Evolutionary conservation across 225 moss, liverwort and hornwort genomes (phyloP).

Genomic region (Sphagnum tenellum): DNA sequence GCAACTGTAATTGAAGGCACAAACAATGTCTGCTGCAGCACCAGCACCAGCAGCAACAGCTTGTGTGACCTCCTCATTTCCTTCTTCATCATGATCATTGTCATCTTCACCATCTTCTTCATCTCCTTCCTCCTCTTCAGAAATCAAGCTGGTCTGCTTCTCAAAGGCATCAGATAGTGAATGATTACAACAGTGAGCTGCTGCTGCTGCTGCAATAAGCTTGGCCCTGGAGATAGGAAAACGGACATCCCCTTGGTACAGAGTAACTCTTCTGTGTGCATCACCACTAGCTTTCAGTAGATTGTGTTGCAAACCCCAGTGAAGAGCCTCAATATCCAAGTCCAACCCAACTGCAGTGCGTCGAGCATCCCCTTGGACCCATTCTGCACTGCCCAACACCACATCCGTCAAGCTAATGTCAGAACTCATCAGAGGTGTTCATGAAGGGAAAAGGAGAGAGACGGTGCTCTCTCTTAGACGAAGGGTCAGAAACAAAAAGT

Average conservation of each 20-base stretch:
- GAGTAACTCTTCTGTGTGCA: slow-evolving; percentile 17
- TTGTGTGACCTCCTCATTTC: not conserved
- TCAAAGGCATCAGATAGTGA: not conserved
- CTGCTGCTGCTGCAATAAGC: slow-evolving; percentile 6
- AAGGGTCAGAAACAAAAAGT: too few relatives aligned
- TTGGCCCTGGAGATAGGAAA: slow-evolving; percentile 18
- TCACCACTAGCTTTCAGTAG: slow-evolving; percentile 20
- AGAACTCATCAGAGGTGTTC: not conserved
- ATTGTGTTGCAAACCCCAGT: slow-evolving; percentile 41
- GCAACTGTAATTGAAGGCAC: slow-evolving; percentile 56
- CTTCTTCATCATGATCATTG: not conserved
- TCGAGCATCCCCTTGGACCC: slow-evolving; percentile 42
- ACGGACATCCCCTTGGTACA: slow-evolving; percentile 35
- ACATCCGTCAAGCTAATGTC: not conserved
- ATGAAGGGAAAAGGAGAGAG: too few relatives aligned
- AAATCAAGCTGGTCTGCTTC: not conserved
- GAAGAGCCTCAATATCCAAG: slow-evolving; percentile 36
- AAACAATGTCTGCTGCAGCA: slow-evolving; percentile 29
- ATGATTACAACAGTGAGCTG: not conserved
- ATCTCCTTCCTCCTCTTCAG: not conserved
- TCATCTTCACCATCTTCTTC: not conserved
- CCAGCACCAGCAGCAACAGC: slow-evolving; percentile 3
- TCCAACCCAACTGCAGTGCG: slow-evolving; percentile 49
- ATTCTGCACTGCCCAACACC: slow-evolving; percentile 31
- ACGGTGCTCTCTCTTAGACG: too few relatives aligned